Base-by-base conservation (phyloP, 108 stramenopile genomes). In the Hondaea fermentalgiana region DNA sequence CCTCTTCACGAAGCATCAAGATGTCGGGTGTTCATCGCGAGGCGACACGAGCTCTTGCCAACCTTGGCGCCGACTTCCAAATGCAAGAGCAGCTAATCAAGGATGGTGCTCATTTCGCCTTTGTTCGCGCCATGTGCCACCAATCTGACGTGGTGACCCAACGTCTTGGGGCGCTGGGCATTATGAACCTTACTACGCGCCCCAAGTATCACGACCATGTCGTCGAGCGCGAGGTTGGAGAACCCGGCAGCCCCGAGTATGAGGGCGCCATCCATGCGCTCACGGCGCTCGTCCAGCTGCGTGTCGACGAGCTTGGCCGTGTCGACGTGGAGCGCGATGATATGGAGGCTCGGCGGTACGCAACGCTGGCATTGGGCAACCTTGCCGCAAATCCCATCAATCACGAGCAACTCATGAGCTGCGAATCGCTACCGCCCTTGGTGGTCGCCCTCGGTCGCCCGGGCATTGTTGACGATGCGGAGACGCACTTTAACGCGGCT, bases 291-390 rank as follows among this genome's bases (percentile, higher is more conserved):
- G 53, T 87, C 71, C 12, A 53, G n/a, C n/a, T 57, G 29, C 60
- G 21, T 14, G 87, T 72, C 88, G 55, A 60, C 3, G 87, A 87
- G 72, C 59, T 87, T 17, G 72, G 88, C 64, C n/a, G 44, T 23
- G 57, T 49, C 57, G 91, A 91, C 58, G 21, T 60, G 4, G 58
- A 91, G 21, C 91, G 91, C 25, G 93, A 94, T 72, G 93, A 94
- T 55, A 55, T 88, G 88, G 92, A 95, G 87, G 90, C 87, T 25
- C 87, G 93, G 47, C 91, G 96, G 47, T 96, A 92, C 87, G 95
- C 96, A 14, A 95, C 92, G 60, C 90, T 96, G 93, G 95, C 95
- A 35, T 58, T 95, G 28, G 95, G 96, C 29, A 93, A 95, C 57
- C 87, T 96, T 44, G 90, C 92, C 28, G 87, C 72, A 47, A 58